Evolutionary conservation across 1,284 basidiomycete species (phyloP).

Genomic region (Tylopilus orsonianus): DNA sequence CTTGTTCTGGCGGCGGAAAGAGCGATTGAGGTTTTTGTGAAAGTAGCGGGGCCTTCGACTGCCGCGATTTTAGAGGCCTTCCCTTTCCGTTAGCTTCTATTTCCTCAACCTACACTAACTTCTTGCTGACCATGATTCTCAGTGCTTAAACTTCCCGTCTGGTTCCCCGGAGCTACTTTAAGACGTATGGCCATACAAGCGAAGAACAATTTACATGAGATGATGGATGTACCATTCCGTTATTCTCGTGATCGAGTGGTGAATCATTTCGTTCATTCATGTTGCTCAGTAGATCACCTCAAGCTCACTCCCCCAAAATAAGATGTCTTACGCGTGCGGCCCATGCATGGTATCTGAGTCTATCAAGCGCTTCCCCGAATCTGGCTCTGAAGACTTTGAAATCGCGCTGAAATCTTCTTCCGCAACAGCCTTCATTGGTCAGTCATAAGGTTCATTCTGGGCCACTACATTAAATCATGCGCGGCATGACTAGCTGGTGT

Average conservation of each 20-base stretch:
- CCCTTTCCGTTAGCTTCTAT: conserved; percentile 32
- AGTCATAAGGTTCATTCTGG: conserved; percentile 4
- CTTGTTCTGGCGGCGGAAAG: conserved; percentile 32
- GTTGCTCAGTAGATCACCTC: not conserved
- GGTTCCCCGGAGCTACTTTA: conserved; percentile 31
- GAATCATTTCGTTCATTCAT: not conserved
- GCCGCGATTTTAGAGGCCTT: conserved; percentile 33
- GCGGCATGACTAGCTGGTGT: conserved; percentile 26
- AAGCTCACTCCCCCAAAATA: not conserved
- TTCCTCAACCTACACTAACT: conserved; percentile 2
- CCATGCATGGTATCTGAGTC: conserved; percentile 35
- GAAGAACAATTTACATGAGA: conserved; percentile 29
- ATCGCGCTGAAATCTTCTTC: conserved; percentile 31
- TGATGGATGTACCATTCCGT: conserved; percentile 30
- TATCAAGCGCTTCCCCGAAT: conserved; percentile 21
- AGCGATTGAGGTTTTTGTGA: conserved; percentile 29
- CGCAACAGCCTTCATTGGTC: conserved; percentile 36
- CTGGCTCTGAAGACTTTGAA: conserved; percentile 23
- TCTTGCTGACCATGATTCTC: conserved; percentile 17
- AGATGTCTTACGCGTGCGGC: conserved; percentile 23
- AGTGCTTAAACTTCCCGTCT: conserved; percentile 32
- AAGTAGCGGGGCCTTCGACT: conserved; percentile 28
- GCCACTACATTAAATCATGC: conserved; percentile 6
- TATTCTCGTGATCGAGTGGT: conserved; percentile 33
- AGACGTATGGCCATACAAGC: conserved; percentile 34